Conservation (phyloP, 371 early-diverging fungal genomes). For the Quaeritorhiza haematococci region DNA sequence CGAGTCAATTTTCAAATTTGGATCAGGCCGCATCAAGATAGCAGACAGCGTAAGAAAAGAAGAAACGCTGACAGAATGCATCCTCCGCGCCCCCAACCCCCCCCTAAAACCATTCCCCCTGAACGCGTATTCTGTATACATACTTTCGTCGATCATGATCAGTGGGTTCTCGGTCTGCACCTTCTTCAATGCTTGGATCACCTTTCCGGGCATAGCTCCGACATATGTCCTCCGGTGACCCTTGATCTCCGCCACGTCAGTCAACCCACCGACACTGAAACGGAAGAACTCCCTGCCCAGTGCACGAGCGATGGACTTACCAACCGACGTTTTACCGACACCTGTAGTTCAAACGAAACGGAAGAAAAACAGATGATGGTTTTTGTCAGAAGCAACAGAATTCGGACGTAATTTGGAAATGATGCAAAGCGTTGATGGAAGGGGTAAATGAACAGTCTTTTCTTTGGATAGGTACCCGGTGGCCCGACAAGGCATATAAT, state of each 20-base stretch:
- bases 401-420: background rate
- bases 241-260: slow-evolving; percentile 97
- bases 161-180: slow-evolving; percentile 96
- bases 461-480: slow-evolving; percentile 52
- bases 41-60: too few species aligned
- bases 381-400: slow-evolving; percentile 12
- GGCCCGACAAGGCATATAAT: slow-evolving; percentile 94
- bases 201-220: slow-evolving; percentile 99
- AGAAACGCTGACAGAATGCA: too few species aligned
- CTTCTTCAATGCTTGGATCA: slow-evolving; percentile 94
- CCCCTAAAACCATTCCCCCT: too few species aligned
- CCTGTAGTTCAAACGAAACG: slow-evolving; percentile 34
- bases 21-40: too few species aligned
- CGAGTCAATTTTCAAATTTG: background rate
- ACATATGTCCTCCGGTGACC: slow-evolving; percentile 97
- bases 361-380: background rate
- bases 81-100: too few species aligned
- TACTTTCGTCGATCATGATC: slow-evolving; percentile 89
- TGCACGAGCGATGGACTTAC: slow-evolving; percentile 93
- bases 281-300: slow-evolving; percentile 90
- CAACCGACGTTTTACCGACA: slow-evolving; percentile 96
- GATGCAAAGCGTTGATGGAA: background rate
- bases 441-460: background rate
- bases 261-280: slow-evolving; percentile 94
- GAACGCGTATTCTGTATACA: slow-evolving; percentile 9